Base-by-base conservation (phyloP, 2,329 filamentous ascomycete species). In the Fusarium xylarioides region DNA sequence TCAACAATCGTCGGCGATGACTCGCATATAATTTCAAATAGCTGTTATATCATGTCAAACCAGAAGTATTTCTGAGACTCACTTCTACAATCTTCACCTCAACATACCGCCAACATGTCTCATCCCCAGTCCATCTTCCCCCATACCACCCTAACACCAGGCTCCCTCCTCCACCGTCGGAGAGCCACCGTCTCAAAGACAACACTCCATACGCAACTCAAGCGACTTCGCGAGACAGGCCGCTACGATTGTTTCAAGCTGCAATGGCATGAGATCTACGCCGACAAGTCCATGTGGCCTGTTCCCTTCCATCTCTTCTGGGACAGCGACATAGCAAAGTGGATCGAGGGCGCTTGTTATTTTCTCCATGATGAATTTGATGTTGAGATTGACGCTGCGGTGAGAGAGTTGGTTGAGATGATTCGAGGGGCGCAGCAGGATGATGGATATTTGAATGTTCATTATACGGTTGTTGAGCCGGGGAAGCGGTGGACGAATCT, bases 371-470 rank as follows among this genome's bases (percentile, higher is more conserved):
- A 63, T 18, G 63, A 66, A 61, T 21, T 61, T 42, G 71, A 73
- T 42, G 53, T 21, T 3, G 65, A 69, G 46, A 68, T 77, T 9
- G 73, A 77, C 28, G 18, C 14, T 9, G 58, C 66, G 4, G 56
- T 77, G 2, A 62, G 49, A 70, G 83, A 91, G 62, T 77, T 91
- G n/a, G 88, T 89, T 1, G 81, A 83, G 1, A 90, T 89, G 85
- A 90, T 91, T 16, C 76, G 84, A 12, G 79, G 75, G 4, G 89
- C 90, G 1, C 89, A 91, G 79, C 85, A 88, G 59, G 78, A 81
- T 3, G 90, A 91, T 75, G 90, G 90, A 2, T 92, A 91, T 74
- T 76, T 92, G 28, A 91, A 91, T 74, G 86, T 90, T 11, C 89
- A 91, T 74, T 91, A 87, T 69, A 90, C 87, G 0, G 86, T 91